Base-by-base conservation (phyloP, 345 rosid species). In the Pugionium dolabratum region DNA sequence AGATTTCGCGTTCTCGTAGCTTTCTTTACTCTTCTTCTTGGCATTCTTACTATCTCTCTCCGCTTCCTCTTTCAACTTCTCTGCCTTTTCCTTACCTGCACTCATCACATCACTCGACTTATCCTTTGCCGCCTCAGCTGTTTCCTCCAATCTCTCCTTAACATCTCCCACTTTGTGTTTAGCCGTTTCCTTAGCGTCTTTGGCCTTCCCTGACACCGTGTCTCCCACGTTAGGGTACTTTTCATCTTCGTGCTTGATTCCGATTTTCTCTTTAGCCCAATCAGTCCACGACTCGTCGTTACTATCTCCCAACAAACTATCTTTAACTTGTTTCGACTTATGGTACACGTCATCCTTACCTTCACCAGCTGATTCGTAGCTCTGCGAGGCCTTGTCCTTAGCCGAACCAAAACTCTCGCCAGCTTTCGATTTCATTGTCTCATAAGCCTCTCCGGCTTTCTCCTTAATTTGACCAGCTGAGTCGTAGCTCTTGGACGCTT, bases 381-480 rank as follows among this genome's bases (percentile, higher is more conserved):
- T 41, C 26, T 55, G 62, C 3, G 75, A 51, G 1, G 56, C 61
- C 9, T 59, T 55, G 3, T 71, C 81, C 9, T 76, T 78, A 0
- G 70, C 73, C 1, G 53, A 68, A 4, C 68, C 58, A 0, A 62
- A 4, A 0, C 55, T 50, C 32, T 74, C 67, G 1, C 34, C 51
- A 0, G 74, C 79, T 54, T 46, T 69, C 8, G 74, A 68, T 56
- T 70, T 71, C 1, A 50, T 68, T 0, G 64, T 60, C 66, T 76
- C 60, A 37, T 69, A 69, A 36, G 75, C 57, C 9, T 32, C 41
- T 2, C 43, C 56, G 0, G 74, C 67, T 53, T 65, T 78, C 9
- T 80, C 76, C 46, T 75, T 75, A 0, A 74, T 78, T 42, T 72
- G 66, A 44, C 68, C 60, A n/a, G 71, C 72, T 26, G 76, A 44